phyloP scores from a whole-genome alignment of 2,329 filamentous ascomycete genomes.

The Dactylellina leptospora region DNA sequence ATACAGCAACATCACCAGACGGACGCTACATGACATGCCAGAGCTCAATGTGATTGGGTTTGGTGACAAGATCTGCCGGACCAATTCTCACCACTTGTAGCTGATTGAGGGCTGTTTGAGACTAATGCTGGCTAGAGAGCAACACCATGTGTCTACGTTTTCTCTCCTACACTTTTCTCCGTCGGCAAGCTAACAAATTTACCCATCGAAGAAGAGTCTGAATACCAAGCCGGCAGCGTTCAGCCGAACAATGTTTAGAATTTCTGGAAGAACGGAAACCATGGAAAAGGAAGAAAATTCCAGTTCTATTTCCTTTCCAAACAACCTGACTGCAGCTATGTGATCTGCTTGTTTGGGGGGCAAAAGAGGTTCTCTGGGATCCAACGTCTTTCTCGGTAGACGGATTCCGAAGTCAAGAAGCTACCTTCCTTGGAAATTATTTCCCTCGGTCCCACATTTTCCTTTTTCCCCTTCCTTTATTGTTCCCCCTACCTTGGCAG shows the following conservation, averaged over 20 bases:
- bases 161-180: too few relatives aligned
- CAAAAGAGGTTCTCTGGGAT: not conserved
- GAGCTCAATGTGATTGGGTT: too few relatives aligned
- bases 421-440: not conserved
- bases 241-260: constrained; percentile 1
- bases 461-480: not conserved
- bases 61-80: too few relatives aligned
- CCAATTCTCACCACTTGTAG: too few relatives aligned
- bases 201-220: not conserved
- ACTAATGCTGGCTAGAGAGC: too few relatives aligned
- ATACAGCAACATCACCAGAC: too few relatives aligned
- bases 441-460: not conserved
- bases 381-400: constrained; percentile 3
- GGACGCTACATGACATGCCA: too few relatives aligned
- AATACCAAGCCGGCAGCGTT: constrained; percentile 10
- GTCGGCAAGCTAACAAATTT: not conserved
- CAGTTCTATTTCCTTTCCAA: not conserved
- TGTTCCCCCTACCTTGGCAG: too few relatives aligned
- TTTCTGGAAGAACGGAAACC: constrained; percentile 6
- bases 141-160: too few relatives aligned
- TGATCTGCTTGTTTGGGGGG: not conserved
- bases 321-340: not conserved
- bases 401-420: constrained; percentile 14
- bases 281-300: not conserved
- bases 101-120: too few relatives aligned